A percentile compares a stretch with the other conserved stretches of the same genome.
Conservation (phyloP, 805 yeast species). For the Saccharomycopsis synnaedendra region DNA sequence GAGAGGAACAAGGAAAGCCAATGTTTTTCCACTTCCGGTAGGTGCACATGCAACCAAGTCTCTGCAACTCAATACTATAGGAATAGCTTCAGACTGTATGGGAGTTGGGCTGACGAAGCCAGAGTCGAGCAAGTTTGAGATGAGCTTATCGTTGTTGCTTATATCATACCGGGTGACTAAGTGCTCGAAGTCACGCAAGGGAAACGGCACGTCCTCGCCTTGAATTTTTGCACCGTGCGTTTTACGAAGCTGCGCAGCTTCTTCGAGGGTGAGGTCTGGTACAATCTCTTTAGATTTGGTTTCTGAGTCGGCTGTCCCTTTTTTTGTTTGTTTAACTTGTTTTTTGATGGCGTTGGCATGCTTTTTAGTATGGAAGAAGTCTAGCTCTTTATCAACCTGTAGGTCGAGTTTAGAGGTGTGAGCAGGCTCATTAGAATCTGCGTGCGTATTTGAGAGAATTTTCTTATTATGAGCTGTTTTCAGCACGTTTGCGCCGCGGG, state of each 20-base stretch:
- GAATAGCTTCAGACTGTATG: constrained; percentile 85
- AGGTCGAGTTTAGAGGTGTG: constrained; percentile 25
- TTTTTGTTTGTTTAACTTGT: constrained; percentile 19
- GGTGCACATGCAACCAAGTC: constrained; percentile 94
- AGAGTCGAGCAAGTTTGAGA: constrained; percentile 52
- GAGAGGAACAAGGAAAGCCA: constrained; percentile 80
- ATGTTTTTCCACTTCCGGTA: constrained; percentile 95
- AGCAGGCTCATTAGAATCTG: constrained; percentile 26
- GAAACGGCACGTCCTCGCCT: constrained; percentile 83
- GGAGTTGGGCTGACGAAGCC: constrained; percentile 84
- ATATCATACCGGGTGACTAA: constrained; percentile 57
- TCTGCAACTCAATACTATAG: constrained; percentile 53
- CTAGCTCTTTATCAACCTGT: constrained; percentile 61
- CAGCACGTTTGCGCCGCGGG: constrained; percentile 77
- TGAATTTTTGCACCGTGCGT: constrained; percentile 49
- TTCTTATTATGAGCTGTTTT: constrained; percentile 30
- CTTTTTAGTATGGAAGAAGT: constrained; percentile 64
- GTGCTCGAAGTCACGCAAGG: constrained; percentile 84
- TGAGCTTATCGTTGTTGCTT: constrained; percentile 36
- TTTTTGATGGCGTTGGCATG: constrained; percentile 18
- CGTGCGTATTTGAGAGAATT: constrained; percentile 22
- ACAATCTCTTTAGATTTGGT: constrained; percentile 13
- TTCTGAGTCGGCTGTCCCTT: constrained; percentile 18
- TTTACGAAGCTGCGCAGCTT: constrained; percentile 53
- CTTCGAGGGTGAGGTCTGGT: constrained; percentile 31